phyloP scores from a whole-genome alignment of 139 green algal genomes.

The Eudorina sp. region DNA sequence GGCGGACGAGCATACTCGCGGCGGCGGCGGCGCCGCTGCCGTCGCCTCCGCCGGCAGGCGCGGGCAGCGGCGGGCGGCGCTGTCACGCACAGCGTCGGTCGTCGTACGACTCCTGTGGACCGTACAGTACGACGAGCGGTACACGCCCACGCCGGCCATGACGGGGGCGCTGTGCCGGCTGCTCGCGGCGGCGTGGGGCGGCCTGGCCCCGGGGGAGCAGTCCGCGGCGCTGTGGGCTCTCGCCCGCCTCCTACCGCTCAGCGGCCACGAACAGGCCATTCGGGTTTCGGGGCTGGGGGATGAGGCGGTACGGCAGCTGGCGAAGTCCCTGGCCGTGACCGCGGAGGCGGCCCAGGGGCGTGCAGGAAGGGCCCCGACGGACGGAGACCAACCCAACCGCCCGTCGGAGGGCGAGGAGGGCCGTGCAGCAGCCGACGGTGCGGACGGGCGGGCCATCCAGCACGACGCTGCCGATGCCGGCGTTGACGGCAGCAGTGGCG shows the following conservation, averaged over 20 bases:
- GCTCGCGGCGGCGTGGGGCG: neutral
- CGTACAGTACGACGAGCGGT: slow-evolving; percentile 41
- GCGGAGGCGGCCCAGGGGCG: no score
- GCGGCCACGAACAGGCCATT: neutral
- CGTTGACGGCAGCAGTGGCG: no score
- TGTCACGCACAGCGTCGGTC: neutral
- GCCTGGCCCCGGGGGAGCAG: neutral
- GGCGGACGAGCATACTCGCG: no score
- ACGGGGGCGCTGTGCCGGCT: neutral
- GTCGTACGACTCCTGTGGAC: slow-evolving; percentile 33
- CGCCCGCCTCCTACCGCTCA: neutral
- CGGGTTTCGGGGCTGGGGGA: neutral
- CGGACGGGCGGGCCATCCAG: no score
- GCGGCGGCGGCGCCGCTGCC: neutral
- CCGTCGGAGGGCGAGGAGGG: neutral
- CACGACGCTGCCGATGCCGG: no score
- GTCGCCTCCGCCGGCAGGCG: neutral
- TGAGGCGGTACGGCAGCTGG: neutral
- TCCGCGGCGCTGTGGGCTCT: slow-evolving; percentile 40
- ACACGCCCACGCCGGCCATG: neutral
- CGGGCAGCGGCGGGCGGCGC: neutral
- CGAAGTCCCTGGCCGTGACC: no score
- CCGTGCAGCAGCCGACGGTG: neutral
- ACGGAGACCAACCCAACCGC: no score
- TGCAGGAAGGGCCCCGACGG: no score